Evolutionary conservation across 2,329 filamentous ascomycete species (phyloP), one percentile per base, ranked within the genome.

Genomic region (Geoglossum cookeanum): DNA sequence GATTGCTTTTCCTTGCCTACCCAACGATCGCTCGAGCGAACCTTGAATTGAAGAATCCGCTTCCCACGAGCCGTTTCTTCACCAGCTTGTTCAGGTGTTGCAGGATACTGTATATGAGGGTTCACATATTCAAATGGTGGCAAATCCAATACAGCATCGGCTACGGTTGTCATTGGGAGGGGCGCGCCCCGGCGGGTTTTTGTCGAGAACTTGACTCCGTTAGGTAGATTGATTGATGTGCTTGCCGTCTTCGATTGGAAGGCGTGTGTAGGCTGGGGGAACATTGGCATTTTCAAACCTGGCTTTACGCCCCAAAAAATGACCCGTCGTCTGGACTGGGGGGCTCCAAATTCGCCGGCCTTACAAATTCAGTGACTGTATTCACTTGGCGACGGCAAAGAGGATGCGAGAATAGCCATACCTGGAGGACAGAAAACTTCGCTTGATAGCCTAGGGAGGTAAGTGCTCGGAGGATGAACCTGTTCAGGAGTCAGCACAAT

Each of bases 41-140:
- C 49, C 33, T 53, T 53, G 15, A 53, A 53, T 13, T 53, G 49
- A 6, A n/a, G 7, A n/a, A 53, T 53, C 11, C 49, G 30, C 37
- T 35, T 53, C 9, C 30, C 32, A 22, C 49, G 49, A 22, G 49
- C 30, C 7, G 27, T 9, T 22, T 53, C 49, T 35, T 53, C 49
- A 11, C 30, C 32, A 2, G 30, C 49, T 53, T 53, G 49, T 37
- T 53, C 30, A 17, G 49, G 49, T 4, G 30, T 37, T 11, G 49
- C 49, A 4, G 30, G 30, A 53, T 53, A 53, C 33, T 53, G n/a
- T 30, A 53, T 33, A 17, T 53, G 49, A n/a, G 49, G 49, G 11
- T 53, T 53, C 49, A 53, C 49, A 22, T 53, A 53, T 53, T 53
- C 49, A 22, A 53, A 53, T 30, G 49, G 29, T 53, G 49, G 49